Percentiles rank a stretch among this genome's conserved stretches.
These are phyloP conservation scores for Pseudogymnoascus sp. DNA, from an alignment of 2,329 filamentous ascomycete genomes.

Conservation along the genomic window DNA sequence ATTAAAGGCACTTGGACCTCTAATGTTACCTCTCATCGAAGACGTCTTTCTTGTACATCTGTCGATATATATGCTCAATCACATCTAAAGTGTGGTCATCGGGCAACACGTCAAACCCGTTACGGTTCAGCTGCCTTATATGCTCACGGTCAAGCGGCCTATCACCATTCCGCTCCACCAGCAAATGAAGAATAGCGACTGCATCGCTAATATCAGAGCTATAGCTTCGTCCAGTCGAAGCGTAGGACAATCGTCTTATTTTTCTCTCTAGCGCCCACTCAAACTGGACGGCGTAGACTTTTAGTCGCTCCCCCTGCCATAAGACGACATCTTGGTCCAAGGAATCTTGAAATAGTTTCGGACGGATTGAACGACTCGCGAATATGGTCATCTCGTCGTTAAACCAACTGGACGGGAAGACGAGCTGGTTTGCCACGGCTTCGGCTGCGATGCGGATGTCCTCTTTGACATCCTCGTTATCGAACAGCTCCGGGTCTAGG, in stretches of 20 bases:
- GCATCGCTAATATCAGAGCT: not conserved
- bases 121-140: not conserved
- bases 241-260: not conserved
- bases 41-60: not conserved
- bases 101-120: not conserved
- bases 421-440: not conserved
- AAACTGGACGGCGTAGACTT: not conserved
- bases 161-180: not conserved
- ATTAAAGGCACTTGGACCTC: not conserved
- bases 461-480: constrained; percentile 7
- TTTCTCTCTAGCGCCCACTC: not conserved
- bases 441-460: not conserved
- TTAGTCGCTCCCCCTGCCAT: not conserved
- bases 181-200: not conserved
- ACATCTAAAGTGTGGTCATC: not conserved
- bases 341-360: constrained; percentile 8
- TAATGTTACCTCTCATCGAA: not conserved
- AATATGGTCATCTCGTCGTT: constrained; percentile 13
- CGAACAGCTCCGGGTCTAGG: constrained; percentile 11
- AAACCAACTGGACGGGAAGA: constrained; percentile 16
- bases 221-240: not conserved
- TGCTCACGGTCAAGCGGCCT: not conserved
- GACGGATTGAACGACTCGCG: not conserved
- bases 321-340: constrained; percentile 11
- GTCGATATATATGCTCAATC: not conserved